These are phyloP conservation scores for Butyriboletus appendiculatus DNA, from an alignment of 1,284 basidiomycete species.

Conservation along the genomic window DNA sequence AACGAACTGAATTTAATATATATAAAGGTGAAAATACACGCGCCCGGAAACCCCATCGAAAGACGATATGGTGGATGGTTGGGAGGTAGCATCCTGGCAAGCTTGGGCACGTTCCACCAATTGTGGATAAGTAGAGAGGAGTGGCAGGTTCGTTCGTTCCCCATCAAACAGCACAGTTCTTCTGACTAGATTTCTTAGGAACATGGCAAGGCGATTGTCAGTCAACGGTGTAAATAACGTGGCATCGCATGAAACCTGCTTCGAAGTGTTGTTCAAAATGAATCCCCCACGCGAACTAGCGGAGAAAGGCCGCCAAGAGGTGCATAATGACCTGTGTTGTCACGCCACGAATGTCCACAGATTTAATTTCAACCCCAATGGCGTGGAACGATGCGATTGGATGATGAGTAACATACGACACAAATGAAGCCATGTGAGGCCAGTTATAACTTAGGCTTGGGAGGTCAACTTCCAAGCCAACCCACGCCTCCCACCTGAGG, in stretches of 20 bases:
- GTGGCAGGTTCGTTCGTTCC: constrained; percentile 68
- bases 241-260: constrained; percentile 3
- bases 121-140: constrained; percentile 93
- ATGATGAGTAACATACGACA: constrained; percentile 9
- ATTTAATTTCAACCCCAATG: neutral
- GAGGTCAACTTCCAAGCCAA: constrained; percentile 41
- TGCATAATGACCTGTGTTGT: neutral
- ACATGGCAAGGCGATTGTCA: constrained; percentile 75
- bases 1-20: constrained; percentile 15
- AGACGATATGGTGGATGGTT: constrained; percentile 91
- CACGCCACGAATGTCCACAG: neutral
- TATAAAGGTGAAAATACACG: constrained; percentile 78
- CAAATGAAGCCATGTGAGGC: constrained; percentile 10
- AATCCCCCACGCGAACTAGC: neutral
- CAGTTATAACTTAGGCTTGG: constrained; percentile 7
- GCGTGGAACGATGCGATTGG: constrained; percentile 20
- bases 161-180: neutral
- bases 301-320: neutral
- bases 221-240: constrained; percentile 73
- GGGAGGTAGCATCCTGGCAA: constrained; percentile 90
- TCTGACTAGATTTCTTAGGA: constrained; percentile 46
- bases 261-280: neutral
- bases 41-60: constrained; percentile 87
- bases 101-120: constrained; percentile 95
- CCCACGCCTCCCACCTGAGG: constrained; percentile 7